These are phyloP conservation scores for Cordyceps cateniannulata DNA, from an alignment of 2,329 filamentous ascomycete species.

Conservation along the genomic window DNA sequence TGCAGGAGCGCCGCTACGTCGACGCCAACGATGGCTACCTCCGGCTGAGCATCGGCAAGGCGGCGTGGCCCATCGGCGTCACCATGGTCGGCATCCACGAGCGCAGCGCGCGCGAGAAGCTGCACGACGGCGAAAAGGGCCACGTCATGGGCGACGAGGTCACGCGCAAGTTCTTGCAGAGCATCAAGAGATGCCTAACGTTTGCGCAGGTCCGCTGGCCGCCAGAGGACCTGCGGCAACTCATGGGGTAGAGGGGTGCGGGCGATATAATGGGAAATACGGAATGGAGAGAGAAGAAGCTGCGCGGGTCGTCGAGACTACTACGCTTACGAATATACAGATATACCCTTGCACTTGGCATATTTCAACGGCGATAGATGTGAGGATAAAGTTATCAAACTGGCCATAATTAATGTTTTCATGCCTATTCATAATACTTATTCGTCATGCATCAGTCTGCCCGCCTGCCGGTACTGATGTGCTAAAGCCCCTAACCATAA, in stretches of 20 bases:
- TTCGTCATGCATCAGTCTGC: background rate
- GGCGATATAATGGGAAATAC: constrained; percentile 14
- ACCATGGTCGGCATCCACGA: constrained; percentile 99
- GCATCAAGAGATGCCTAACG: constrained; percentile 92
- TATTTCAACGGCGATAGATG: background rate
- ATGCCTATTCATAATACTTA: background rate
- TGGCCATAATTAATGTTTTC: background rate
- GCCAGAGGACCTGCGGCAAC: constrained; percentile 81
- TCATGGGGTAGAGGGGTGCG: constrained; percentile 68
- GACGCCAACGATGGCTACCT: constrained; percentile 96
- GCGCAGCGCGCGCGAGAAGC: constrained; percentile 87
- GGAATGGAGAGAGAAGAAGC: background rate
- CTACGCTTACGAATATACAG: background rate
- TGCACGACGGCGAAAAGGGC: constrained; percentile 80
- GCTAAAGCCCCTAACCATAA: background rate
- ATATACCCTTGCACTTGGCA: background rate
- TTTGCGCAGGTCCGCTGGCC: constrained; percentile 98
- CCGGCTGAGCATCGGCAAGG: constrained; percentile 87
- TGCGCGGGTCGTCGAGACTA: background rate
- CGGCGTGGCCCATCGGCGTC: constrained; percentile 97
- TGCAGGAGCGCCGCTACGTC: constrained; percentile 86
- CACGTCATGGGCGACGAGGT: constrained; percentile 97
- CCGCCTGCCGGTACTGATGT: background rate
- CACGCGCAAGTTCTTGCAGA: constrained; percentile 92
- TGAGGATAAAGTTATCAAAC: background rate